Evolutionary conservation across 202 grass and related monocot genomes (phyloP).

Genomic region (Cymbopogon flexuosus): DNA sequence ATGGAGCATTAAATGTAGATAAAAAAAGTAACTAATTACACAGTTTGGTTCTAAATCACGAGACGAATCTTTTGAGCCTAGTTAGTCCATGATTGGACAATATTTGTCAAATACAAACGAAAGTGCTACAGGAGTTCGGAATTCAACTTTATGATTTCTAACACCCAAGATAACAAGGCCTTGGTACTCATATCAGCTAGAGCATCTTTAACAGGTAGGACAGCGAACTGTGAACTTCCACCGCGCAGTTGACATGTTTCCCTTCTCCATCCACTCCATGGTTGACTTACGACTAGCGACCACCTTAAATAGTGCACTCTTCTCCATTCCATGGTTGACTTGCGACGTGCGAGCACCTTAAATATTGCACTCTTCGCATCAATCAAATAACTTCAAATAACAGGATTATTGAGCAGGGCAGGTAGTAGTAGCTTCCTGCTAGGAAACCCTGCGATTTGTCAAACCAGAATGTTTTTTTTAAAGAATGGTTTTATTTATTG

Average conservation of each 20-base stretch:
- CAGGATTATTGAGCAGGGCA: slow-evolving; percentile 29
- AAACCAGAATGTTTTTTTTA: not conserved
- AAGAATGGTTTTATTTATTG: not conserved
- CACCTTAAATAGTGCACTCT: not conserved
- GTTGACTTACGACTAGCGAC: not conserved
- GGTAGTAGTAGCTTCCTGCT: not conserved
- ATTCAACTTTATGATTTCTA: no score
- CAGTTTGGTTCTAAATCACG: no score
- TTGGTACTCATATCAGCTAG: not conserved
- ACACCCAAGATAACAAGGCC: no score
- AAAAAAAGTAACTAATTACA: no score
- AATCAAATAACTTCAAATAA: not conserved
- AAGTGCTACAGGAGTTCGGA: no score
- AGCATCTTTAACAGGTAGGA: not conserved
- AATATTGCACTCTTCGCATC: not conserved
- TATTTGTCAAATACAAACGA: no score
- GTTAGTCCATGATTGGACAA: no score
- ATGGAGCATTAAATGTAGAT: not conserved
- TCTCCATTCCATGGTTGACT: not conserved
- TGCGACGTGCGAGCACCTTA: not conserved
- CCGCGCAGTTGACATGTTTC: not conserved
- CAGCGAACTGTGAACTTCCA: slow-evolving; percentile 16
- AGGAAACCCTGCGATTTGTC: not conserved
- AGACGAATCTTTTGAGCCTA: no score
- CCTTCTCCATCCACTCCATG: not conserved